These are phyloP conservation scores for Bretziella fagacearum DNA, from an alignment of 2,329 filamentous ascomycete species.

Conservation along the genomic window DNA sequence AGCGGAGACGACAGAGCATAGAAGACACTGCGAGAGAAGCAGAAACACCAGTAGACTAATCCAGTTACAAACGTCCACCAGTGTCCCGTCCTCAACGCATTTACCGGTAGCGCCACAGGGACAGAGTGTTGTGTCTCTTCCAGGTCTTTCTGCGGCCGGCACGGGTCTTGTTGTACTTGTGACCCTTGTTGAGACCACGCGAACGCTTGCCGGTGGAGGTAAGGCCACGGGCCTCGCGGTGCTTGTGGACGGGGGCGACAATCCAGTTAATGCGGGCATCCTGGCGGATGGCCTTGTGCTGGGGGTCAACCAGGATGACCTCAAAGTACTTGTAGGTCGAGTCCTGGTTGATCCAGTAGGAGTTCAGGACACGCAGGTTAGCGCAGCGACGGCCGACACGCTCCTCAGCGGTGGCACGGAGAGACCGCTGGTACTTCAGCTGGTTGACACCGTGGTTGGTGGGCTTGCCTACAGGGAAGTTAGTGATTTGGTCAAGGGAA, in stretches of 20 bases:
- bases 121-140: constrained; percentile 99
- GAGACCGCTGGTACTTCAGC: constrained; percentile 99
- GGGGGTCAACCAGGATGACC: constrained; percentile 97
- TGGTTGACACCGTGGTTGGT: constrained; percentile 99
- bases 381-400: constrained; percentile 98
- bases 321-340: constrained; percentile 99
- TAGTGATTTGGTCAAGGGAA: constrained; percentile 14
- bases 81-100: constrained; percentile 14
- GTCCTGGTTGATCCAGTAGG: constrained; percentile 99
- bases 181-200: constrained; percentile 97
- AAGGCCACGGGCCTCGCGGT: constrained; percentile 94
- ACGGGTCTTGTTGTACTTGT: constrained; percentile 96
- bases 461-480: constrained; percentile 63
- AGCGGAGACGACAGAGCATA: constrained; percentile 9
- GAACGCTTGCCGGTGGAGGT: constrained; percentile 99
- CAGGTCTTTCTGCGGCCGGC: constrained; percentile 98
- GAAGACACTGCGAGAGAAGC: constrained; percentile 11
- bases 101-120: constrained; percentile 96
- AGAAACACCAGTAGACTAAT: constrained; percentile 7
- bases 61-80: constrained; percentile 3
- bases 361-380: constrained; percentile 99
- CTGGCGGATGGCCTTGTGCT: constrained; percentile 99
- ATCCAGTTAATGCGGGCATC: constrained; percentile 99
- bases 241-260: constrained; percentile 99
- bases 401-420: constrained; percentile 96